phyloP scores from a whole-genome alignment of 352 stramenopile genomes.

The Pythium aphanidermatum region DNA sequence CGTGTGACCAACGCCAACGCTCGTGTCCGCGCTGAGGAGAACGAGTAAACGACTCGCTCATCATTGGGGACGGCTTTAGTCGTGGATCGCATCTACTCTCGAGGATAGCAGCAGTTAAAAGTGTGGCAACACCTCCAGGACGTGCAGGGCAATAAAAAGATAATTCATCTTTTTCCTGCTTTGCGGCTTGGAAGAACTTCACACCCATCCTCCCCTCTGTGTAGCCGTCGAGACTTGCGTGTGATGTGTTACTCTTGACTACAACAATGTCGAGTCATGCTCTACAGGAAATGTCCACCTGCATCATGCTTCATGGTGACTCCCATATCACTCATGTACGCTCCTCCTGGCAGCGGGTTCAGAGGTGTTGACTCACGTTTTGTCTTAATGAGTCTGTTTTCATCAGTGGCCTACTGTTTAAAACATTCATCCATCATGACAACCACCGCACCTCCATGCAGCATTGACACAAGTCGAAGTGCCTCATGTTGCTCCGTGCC shows the following conservation, averaged over 20 bases:
- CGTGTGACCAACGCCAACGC: slow-evolving; percentile 98
- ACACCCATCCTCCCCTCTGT: too few species aligned
- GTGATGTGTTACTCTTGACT: too few species aligned
- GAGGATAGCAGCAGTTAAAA: slow-evolving; percentile 29
- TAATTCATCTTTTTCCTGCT: slow-evolving; percentile 31
- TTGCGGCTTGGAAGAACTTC: slow-evolving; percentile 20
- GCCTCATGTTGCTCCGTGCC: slow-evolving; percentile 7
- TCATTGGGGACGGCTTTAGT: slow-evolving; percentile 13
- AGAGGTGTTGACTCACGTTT: too few species aligned
- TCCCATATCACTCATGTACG: too few species aligned
- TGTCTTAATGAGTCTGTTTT: too few species aligned
- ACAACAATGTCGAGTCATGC: too few species aligned
- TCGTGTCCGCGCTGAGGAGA: slow-evolving; percentile 96
- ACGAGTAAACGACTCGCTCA: slow-evolving; percentile 61
- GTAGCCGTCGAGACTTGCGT: too few species aligned
- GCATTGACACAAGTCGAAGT: not conserved
- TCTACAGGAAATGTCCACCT: too few species aligned
- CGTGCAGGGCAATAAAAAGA: slow-evolving; percentile 20
- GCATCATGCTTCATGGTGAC: too few species aligned
- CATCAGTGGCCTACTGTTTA: slow-evolving; percentile 1
- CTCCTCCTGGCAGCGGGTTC: too few species aligned
- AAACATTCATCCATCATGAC: not conserved
- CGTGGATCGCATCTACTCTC: slow-evolving; percentile 21
- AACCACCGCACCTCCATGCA: not conserved
- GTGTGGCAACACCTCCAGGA: slow-evolving; percentile 14